Percentiles rank a stretch among this genome's conserved stretches.
Conservation (phyloP, 768 basidiomycete genomes). For the Phlebiopsis gigantea region DNA sequence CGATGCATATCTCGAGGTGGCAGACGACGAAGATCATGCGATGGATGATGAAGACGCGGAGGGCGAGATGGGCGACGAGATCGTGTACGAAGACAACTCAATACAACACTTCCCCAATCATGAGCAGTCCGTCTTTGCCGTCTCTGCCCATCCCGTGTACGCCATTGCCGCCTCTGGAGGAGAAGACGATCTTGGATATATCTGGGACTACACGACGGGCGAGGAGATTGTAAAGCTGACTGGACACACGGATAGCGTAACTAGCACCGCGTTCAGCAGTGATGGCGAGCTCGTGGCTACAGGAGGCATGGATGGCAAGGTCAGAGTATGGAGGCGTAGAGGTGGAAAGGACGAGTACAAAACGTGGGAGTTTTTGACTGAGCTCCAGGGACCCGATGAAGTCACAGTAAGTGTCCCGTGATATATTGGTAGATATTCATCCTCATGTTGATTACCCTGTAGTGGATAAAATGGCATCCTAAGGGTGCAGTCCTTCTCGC, state of each 20-base stretch:
- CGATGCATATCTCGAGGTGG: constrained; percentile 61
- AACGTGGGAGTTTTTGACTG: constrained; percentile 92
- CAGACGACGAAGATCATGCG: constrained; percentile 58
- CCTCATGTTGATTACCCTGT: background rate
- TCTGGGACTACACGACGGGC: constrained; percentile 86
- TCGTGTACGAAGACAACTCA: constrained; percentile 51
- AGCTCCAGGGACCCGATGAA: constrained; percentile 92
- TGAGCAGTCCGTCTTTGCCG: constrained; percentile 72
- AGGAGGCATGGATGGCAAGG: constrained; percentile 96
- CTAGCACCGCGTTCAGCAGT: constrained; percentile 66
- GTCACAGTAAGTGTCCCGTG: constrained; percentile 62
- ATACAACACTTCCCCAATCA: constrained; percentile 69
- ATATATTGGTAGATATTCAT: background rate
- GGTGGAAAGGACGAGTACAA: constrained; percentile 60
- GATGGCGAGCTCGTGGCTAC: constrained; percentile 94
- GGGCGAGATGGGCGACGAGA: constrained; percentile 22
- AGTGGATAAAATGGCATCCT: constrained; percentile 98
- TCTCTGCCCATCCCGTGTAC: constrained; percentile 78
- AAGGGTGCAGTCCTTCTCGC: constrained; percentile 84
- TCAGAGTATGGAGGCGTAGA: constrained; percentile 87
- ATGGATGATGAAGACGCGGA: constrained; percentile 61
- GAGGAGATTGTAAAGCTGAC: constrained; percentile 78
- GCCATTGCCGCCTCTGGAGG: constrained; percentile 88
- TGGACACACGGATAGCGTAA: constrained; percentile 92
- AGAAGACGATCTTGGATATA: constrained; percentile 91